These are phyloP conservation scores for Antarctomyces pellizariae DNA, from an alignment of 495 filamentous ascomycete species.

Conservation along the genomic window DNA sequence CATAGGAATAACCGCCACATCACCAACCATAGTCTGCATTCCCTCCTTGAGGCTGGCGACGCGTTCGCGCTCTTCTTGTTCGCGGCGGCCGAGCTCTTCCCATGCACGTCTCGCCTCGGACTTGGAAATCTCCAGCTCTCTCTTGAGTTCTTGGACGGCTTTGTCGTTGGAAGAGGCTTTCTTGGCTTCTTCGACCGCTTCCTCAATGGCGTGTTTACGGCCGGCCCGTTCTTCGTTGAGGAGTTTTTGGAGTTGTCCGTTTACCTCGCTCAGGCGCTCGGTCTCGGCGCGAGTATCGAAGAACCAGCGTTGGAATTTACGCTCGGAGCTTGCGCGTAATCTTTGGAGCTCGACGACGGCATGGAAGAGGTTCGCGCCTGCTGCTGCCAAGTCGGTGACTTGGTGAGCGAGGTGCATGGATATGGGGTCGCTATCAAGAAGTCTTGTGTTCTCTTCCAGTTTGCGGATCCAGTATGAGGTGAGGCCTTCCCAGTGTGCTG, in stretches of 20 bases:
- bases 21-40: conserved; percentile 72
- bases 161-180: conserved; percentile 44
- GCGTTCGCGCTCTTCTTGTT: conserved; percentile 89
- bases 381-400: conserved; percentile 85
- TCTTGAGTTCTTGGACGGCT: conserved; percentile 59
- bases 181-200: conserved; percentile 36
- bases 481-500: conserved; percentile 93
- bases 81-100: conserved; percentile 86
- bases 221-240: conserved; percentile 49
- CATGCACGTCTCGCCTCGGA: conserved; percentile 90
- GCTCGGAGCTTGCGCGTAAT: conserved; percentile 82
- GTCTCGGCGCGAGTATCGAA: conserved; percentile 79
- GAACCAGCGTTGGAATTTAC: conserved; percentile 98
- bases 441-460: conserved; percentile 69
- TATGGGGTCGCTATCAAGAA: conserved; percentile 57
- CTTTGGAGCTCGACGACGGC: conserved; percentile 92
- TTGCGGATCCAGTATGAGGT: conserved; percentile 93
- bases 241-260: conserved; percentile 50
- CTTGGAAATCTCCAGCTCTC: conserved; percentile 83
- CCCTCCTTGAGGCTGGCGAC: conserved; percentile 65
- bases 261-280: conserved; percentile 66
- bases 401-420: conserved; percentile 77
- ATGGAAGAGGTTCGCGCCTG: conserved; percentile 91
- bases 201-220: conserved; percentile 36
- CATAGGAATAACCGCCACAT: conserved; percentile 94